A percentile compares a stretch with the other conserved stretches of the same genome.
phyloP scores from a whole-genome alignment of 2,329 filamentous ascomycete species.

The Aureobasidium sp. region DNA sequence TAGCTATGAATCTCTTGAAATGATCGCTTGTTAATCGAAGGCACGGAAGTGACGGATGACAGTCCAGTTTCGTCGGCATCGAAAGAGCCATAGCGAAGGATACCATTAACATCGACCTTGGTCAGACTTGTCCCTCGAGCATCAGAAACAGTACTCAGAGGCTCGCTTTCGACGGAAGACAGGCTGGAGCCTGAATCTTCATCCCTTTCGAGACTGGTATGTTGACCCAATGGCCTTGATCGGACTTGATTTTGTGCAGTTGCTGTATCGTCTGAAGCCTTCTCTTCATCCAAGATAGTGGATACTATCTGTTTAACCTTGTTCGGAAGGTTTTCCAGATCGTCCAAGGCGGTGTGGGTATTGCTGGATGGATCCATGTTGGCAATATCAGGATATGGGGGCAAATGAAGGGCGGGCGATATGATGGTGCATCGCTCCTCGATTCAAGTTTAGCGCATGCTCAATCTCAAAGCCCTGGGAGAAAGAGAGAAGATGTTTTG shows the following conservation, averaged over 20 bases:
- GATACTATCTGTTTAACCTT: neutral
- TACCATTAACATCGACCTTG: constrained; percentile 16
- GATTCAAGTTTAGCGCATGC: neutral
- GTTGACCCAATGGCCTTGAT: constrained; percentile 1
- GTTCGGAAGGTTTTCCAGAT: neutral
- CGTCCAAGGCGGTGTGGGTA: neutral
- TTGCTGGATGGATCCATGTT: neutral
- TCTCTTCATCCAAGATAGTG: neutral
- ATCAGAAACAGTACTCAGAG: constrained; percentile 8
- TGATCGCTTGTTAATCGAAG: constrained; percentile 13
- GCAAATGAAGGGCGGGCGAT: neutral
- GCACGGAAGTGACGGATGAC: constrained; percentile 18
- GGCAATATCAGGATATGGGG: constrained; percentile 12
- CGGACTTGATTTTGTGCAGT: neutral
- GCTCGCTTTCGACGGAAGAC: constrained; percentile 14
- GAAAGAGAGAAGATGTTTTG: neutral
- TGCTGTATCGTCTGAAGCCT: neutral
- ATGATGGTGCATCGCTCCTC: constrained; percentile 1
- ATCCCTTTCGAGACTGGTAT: neutral
- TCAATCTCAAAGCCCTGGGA: neutral
- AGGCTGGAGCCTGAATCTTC: constrained; percentile 12
- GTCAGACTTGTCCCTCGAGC: neutral
- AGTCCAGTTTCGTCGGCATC: constrained; percentile 18
- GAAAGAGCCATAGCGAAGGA: constrained; percentile 14
- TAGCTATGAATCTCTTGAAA: constrained; percentile 15